Conservation (phyloP, 148 eudicot species). For the Silene latifolia region DNA sequence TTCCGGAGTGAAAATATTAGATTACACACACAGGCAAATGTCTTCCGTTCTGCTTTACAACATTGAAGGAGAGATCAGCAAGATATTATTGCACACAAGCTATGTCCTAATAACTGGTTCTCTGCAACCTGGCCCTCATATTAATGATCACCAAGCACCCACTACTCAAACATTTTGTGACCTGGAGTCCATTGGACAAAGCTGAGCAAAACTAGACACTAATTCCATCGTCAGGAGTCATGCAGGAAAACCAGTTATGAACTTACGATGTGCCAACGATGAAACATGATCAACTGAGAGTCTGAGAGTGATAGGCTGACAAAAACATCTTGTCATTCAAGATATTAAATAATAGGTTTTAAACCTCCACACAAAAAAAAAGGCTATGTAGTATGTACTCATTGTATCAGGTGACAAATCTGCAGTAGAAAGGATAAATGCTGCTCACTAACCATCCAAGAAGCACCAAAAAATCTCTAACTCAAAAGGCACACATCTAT, state of each 20-base stretch:
- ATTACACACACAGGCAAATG: neutral
- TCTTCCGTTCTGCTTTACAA: neutral
- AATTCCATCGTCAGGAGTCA: neutral
- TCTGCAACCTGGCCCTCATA: too few species aligned
- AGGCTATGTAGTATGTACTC: neutral
- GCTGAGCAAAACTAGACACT: neutral
- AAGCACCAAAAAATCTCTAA: neutral
- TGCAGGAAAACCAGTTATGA: slow-evolving; percentile 1
- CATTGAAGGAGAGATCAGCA: neutral
- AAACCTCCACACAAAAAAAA: neutral
- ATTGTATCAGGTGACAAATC: too few species aligned
- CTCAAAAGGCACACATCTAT: neutral
- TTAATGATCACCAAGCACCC: neutral
- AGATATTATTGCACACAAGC: neutral
- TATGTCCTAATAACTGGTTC: too few species aligned
- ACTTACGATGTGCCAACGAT: neutral
- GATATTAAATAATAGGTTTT: neutral
- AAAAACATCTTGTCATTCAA: neutral
- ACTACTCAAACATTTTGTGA: neutral
- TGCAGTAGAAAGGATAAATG: too few species aligned
- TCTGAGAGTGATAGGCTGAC: neutral
- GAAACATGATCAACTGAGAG: neutral
- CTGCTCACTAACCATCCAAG: too few species aligned
- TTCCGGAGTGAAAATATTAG: neutral
- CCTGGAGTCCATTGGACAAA: neutral